phyloP scores from a whole-genome alignment of 78 protist species.

The Guillardia theta region DNA sequence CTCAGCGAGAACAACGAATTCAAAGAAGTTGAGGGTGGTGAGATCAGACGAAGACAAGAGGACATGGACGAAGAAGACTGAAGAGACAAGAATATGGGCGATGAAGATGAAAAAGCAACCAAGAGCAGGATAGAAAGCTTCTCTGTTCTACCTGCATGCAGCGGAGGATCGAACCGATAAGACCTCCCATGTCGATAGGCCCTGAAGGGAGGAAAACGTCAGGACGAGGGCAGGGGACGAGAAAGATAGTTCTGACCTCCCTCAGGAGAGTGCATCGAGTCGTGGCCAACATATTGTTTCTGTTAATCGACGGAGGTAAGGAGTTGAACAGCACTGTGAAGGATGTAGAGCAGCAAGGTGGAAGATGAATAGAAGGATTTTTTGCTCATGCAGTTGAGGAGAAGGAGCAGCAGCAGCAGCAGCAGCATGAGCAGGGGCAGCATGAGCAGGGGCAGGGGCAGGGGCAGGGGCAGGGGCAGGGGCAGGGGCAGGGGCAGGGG shows the following conservation, averaged over 20 bases:
- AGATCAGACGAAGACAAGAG: too few relatives aligned
- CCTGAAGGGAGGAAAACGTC: not conserved
- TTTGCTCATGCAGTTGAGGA: too few relatives aligned
- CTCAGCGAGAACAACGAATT: too few relatives aligned
- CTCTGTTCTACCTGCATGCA: too few relatives aligned
- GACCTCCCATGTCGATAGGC: not conserved
- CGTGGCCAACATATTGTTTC: not conserved
- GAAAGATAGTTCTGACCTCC: not conserved
- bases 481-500: too few relatives aligned
- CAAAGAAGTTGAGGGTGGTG: too few relatives aligned
- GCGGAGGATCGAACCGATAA: not conserved
- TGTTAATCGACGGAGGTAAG: not conserved
- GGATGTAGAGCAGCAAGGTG: not conserved
- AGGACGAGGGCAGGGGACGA: not conserved
- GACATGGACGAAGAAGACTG: not conserved
- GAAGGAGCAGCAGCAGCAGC: too few relatives aligned
- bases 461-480: too few relatives aligned
- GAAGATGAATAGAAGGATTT: not conserved
- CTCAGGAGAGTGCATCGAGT: not conserved
- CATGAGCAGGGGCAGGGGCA: too few relatives aligned
- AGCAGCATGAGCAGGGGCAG: too few relatives aligned
- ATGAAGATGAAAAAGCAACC: not conserved
- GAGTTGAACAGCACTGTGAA: not conserved
- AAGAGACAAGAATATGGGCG: not conserved
- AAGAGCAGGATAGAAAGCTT: too few relatives aligned